Evolutionary conservation across 192 early-diverging fungal species (phyloP), one percentile per base, ranked within the genome.

Genomic region (Rhizophagus sp.): DNA sequence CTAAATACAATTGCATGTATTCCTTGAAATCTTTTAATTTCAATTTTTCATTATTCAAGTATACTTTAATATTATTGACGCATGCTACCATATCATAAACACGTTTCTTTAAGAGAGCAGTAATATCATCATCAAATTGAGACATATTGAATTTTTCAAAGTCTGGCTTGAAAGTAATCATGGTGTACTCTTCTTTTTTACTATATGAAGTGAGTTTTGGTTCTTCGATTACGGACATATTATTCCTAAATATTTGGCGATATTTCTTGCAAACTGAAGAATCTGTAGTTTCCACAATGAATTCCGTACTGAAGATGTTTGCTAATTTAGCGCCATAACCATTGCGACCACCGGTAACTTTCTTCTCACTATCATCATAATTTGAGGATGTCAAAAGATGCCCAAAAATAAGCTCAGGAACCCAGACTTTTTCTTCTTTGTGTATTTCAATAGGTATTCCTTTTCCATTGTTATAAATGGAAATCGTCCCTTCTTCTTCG

Each of bases 401-500:
- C 1, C 97, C 97, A 85, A 99, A 98, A 75, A 99, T 98, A 57
- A 99, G 90, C 76, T 99, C 97, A 0, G 98, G 98, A 5, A 99
- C 96, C 68, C 97, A 98, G 39, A 96, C 89, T 19, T 90, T 82
- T 83, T 98, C 95, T 71, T 95, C 91, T 65, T 92, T 88, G 82
- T 99, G 98, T 24, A 98, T 93, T 81, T 96, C 92, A 57, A 99
- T 88, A 0, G 98, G 98, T 71, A 99, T 98, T 34, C 98, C 98
- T 80, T 88, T 87, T 63, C 98, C 98, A 77, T 97, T 97, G 83
- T 99, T 99, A 81, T 89, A 92, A 70, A 99, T 89, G 11, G 96
- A 97, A 41, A 99, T 96, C 6, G 81, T 52, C 69, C 92, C 95
- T 41, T 88, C 87, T 67, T 93, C 92, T 36, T 85, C 87, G 82